A percentile compares a stretch with the other conserved stretches of the same genome.
These are phyloP conservation scores for Paraurostyla sp. DNA, from an alignment of 73 alveolate species.

Conservation along the genomic window DNA sequence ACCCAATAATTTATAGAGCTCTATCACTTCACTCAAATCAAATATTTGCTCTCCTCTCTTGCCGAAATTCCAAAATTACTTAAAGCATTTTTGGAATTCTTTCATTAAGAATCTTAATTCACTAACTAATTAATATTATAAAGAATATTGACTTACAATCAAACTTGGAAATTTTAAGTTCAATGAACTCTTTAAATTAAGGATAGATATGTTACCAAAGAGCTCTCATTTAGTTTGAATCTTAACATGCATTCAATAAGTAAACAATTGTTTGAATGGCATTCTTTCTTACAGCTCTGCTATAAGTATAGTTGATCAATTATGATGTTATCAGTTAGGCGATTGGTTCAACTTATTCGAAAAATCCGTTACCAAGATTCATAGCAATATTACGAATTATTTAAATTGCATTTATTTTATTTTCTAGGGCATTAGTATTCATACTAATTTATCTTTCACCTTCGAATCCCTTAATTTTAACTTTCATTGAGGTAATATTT, in stretches of 20 bases:
- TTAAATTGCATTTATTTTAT: conserved; percentile 54
- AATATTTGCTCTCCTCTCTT: not conserved
- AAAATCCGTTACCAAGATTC: conserved; percentile 61
- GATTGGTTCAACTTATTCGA: conserved; percentile 56
- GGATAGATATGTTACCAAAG: conserved; percentile 54
- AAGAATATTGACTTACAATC: conserved; percentile 13
- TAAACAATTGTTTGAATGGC: conserved; percentile 46
- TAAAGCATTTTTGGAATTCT: conserved; percentile 33
- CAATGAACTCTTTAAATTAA: not conserved
- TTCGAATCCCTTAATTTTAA: conserved; percentile 65
- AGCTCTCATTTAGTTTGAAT: conserved; percentile 13
- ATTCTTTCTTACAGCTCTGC: conserved; percentile 64
- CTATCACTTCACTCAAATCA: not conserved
- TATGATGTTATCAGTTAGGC: not conserved
- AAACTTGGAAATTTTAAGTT: conserved; percentile 1
- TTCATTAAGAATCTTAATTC: conserved; percentile 48
- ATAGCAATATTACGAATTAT: conserved; percentile 48
- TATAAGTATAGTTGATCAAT: conserved; percentile 42
- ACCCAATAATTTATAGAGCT: not conserved
- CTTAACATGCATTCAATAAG: conserved; percentile 60
- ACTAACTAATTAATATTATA: not conserved
- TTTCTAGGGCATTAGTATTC: conserved; percentile 74
- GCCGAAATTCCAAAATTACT: conserved; percentile 42
- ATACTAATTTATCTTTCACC: conserved; percentile 51
- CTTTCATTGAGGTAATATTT: not conserved